Evolutionary conservation across 2,329 filamentous ascomycete species (phyloP).

Genomic region (Drechslerella dactyloides): DNA sequence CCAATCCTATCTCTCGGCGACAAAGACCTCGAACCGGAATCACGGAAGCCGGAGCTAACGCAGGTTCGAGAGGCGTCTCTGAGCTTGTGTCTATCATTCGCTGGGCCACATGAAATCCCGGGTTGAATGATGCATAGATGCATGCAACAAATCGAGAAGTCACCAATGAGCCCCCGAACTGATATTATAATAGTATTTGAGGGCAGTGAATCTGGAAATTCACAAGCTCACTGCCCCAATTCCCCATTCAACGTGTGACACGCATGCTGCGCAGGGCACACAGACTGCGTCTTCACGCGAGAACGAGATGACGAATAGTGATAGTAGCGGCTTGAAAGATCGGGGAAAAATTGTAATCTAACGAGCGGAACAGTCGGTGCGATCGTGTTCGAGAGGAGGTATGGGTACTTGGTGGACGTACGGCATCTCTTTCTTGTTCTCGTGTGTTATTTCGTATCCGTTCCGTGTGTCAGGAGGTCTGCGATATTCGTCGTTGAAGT

Average conservation of each 20-base stretch:
- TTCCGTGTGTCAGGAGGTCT: neutral
- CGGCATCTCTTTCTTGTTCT: constrained; percentile 31
- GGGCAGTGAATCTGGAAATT: constrained; percentile 10
- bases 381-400: neutral
- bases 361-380: neutral
- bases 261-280: neutral
- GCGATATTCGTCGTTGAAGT: constrained; percentile 1
- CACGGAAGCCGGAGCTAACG: neutral
- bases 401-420: constrained; percentile 23
- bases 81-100: neutral
- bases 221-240: constrained; percentile 30
- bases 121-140: neutral
- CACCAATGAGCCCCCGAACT: neutral
- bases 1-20: constrained; percentile 19
- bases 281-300: neutral
- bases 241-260: neutral
- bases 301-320: constrained; percentile 19
- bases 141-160: neutral
- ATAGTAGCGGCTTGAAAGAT: neutral
- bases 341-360: neutral
- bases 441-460: neutral
- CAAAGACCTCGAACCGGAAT: constrained; percentile 16
- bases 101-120: neutral
- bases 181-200: constrained; percentile 30
- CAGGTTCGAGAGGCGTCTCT: neutral